Conservation (phyloP, 257 asterid genomes). For the Gardenia jasminoides region DNA sequence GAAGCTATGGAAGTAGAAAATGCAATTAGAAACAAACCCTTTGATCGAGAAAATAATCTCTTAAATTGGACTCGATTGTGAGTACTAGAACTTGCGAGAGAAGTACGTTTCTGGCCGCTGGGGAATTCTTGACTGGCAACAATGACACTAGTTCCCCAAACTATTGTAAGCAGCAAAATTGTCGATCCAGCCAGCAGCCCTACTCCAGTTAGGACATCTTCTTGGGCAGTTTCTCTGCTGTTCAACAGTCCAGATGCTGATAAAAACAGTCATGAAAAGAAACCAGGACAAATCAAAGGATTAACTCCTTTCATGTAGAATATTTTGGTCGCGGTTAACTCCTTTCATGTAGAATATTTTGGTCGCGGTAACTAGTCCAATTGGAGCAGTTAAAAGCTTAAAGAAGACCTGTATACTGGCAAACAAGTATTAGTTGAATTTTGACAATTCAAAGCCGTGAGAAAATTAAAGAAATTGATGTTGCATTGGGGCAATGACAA, state of each 20-base stretch:
- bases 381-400: too few relatives aligned
- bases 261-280: neutral
- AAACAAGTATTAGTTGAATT: too few relatives aligned
- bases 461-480: too few relatives aligned
- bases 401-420: too few relatives aligned
- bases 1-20: neutral
- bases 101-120: neutral
- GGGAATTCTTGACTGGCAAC: conserved; percentile 37
- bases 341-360: too few relatives aligned
- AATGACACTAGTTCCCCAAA: conserved; percentile 64
- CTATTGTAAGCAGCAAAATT: conserved; percentile 50
- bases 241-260: conserved; percentile 63
- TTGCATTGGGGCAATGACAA: too few relatives aligned
- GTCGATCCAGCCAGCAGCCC: conserved; percentile 76
- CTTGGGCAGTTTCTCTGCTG: conserved; percentile 51
- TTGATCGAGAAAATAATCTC: conserved; percentile 40
- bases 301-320: too few relatives aligned
- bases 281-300: neutral
- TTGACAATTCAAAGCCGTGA: too few relatives aligned
- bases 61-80: conserved; percentile 26
- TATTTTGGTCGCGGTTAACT: too few relatives aligned
- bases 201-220: conserved; percentile 55
- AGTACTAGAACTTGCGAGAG: conserved; percentile 13
- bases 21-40: conserved; percentile 29
- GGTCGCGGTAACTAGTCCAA: too few relatives aligned